Conservation (phyloP, 495 filamentous ascomycete species). For the Talaromyces adpressus region DNA sequence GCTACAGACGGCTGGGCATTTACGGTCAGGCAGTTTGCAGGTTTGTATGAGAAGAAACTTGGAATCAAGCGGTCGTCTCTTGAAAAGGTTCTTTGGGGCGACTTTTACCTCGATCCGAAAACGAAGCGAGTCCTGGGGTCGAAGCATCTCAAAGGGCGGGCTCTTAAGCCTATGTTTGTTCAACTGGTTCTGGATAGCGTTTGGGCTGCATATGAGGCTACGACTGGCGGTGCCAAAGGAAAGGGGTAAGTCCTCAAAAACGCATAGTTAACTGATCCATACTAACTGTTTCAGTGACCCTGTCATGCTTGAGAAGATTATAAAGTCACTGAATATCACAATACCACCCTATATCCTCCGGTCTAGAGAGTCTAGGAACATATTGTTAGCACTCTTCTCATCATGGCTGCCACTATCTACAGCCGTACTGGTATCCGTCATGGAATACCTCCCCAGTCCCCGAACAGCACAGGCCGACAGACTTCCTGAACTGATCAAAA, state of each 20-base stretch:
- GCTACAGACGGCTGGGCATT: conserved; percentile 98
- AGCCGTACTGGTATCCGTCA: conserved; percentile 82
- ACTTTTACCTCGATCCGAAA: conserved; percentile 95
- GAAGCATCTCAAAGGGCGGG: conserved; percentile 88
- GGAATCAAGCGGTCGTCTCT: conserved; percentile 86
- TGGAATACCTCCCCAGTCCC: conserved; percentile 88
- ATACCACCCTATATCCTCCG: conserved; percentile 78
- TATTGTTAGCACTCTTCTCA: conserved; percentile 79
- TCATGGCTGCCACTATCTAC: conserved; percentile 92
- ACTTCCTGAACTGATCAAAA: conserved; percentile 67
- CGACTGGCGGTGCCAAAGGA: conserved; percentile 68
- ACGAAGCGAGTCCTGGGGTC: conserved; percentile 84
- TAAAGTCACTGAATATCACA: conserved; percentile 78
- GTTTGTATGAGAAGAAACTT: conserved; percentile 91
- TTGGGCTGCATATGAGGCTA: conserved; percentile 95
- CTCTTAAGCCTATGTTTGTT: conserved; percentile 95
- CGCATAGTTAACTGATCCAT: conserved; percentile 10
- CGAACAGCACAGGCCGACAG: conserved; percentile 74
- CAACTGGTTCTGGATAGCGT: conserved; percentile 93
- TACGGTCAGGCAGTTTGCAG: conserved; percentile 88
- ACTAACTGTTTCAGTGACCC: conserved; percentile 56
- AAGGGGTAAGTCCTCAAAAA: conserved; percentile 57
- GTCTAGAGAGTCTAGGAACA: conserved; percentile 73
- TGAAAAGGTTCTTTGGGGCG: conserved; percentile 95
- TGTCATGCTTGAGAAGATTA: conserved; percentile 83